These are phyloP conservation scores for Thermomyces lanuginosus DNA, from an alignment of 2,329 filamentous ascomycete genomes.

Conservation along the genomic window DNA sequence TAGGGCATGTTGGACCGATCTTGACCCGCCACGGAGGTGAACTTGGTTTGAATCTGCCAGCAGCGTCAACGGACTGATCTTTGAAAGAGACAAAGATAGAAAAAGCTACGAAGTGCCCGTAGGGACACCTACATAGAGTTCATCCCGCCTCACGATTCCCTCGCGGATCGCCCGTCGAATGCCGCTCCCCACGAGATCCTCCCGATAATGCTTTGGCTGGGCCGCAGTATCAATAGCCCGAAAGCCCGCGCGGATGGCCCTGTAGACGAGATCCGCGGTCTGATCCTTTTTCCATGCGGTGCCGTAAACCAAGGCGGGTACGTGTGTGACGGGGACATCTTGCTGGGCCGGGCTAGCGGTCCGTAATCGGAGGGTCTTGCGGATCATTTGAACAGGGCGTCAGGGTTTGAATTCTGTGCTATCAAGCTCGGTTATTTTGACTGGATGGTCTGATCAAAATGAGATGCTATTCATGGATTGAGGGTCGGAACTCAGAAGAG, in stretches of 20 bases:
- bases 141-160: constrained; percentile 40
- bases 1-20: constrained; percentile 47
- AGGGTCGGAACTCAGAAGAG: too few relatives aligned
- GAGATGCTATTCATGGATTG: too few relatives aligned
- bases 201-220: constrained; percentile 63
- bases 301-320: constrained; percentile 49
- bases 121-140: constrained; percentile 42
- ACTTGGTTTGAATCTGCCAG: constrained; percentile 63
- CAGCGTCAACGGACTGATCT: not conserved
- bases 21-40: constrained; percentile 49
- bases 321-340: constrained; percentile 8
- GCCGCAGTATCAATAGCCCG: constrained; percentile 61
- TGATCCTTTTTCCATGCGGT: constrained; percentile 71
- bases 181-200: constrained; percentile 52
- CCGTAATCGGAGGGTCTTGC: too few relatives aligned
- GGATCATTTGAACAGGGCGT: too few relatives aligned
- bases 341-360: too few relatives aligned
- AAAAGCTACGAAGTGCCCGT: too few relatives aligned
- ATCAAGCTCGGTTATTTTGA: too few relatives aligned
- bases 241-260: constrained; percentile 53
- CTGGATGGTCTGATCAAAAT: too few relatives aligned
- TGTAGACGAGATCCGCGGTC: constrained; percentile 50
- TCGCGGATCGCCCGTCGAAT: constrained; percentile 45
- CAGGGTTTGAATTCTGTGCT: too few relatives aligned
- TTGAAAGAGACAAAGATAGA: too few relatives aligned